Conservation (phyloP, 2,329 filamentous ascomycete species). For the Westerdykella aurantiaca region DNA sequence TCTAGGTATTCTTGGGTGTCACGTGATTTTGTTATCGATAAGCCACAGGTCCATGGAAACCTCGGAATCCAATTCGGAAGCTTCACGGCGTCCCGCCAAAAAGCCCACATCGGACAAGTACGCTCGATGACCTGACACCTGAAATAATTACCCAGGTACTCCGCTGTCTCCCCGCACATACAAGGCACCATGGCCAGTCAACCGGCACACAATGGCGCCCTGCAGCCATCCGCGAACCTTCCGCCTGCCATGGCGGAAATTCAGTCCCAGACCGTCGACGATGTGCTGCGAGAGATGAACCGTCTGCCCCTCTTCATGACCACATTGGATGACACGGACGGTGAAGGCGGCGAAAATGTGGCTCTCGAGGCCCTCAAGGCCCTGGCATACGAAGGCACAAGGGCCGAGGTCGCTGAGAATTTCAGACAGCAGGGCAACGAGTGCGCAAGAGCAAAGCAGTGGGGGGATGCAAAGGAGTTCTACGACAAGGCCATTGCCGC, state of each 20-base stretch:
- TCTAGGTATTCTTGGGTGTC: too few relatives aligned
- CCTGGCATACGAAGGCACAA: slow-evolving; percentile 86
- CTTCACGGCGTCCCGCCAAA: too few relatives aligned
- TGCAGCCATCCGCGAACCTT: slow-evolving; percentile 40
- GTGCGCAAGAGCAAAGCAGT: slow-evolving; percentile 66
- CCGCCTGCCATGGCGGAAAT: slow-evolving; percentile 56
- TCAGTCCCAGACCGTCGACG: slow-evolving; percentile 52
- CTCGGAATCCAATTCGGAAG: slow-evolving; percentile 1
- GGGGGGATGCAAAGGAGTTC: slow-evolving; percentile 81
- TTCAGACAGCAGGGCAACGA: slow-evolving; percentile 95
- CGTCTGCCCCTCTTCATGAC: slow-evolving; percentile 92
- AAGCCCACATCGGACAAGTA: too few relatives aligned
- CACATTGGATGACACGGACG: slow-evolving; percentile 61
- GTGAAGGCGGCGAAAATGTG: slow-evolving; percentile 65
- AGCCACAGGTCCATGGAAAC: slow-evolving; percentile 4
- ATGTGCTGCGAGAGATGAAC: slow-evolving; percentile 60
- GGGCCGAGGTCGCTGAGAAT: slow-evolving; percentile 71
- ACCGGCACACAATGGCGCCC: slow-evolving; percentile 7
- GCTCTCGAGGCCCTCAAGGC: slow-evolving; percentile 83
- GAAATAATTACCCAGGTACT: background rate
- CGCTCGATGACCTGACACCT: background rate
- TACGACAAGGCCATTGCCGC: slow-evolving; percentile 82
- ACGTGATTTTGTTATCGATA: slow-evolving; percentile 6
- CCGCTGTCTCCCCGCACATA: background rate
- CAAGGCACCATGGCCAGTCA: slow-evolving; percentile 8